phyloP scores from a whole-genome alignment of 306 rosid species.

The Cicer bijugum region DNA sequence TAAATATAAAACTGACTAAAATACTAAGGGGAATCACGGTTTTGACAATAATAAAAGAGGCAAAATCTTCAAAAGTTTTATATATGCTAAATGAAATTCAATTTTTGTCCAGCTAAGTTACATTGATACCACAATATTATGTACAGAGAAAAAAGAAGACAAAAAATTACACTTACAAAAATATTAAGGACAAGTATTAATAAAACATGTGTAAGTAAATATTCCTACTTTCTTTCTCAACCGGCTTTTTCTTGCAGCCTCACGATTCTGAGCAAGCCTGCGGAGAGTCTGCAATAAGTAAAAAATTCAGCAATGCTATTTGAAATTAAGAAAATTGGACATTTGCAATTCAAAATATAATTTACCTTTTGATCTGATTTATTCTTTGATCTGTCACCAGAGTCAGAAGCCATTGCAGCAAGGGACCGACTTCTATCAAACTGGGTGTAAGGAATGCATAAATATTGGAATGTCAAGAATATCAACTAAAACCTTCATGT shows the following conservation, averaged over 20 bases:
- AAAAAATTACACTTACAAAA: not conserved
- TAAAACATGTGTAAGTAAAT: not conserved
- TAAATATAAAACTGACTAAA: too few relatives aligned
- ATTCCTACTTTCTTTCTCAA: constrained; percentile 76
- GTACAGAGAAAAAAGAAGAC: constrained; percentile 6
- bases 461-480: constrained; percentile 39
- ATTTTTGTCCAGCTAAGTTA: not conserved
- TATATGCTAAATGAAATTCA: constrained; percentile 8
- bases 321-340: not conserved
- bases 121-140: not conserved
- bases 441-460: constrained; percentile 50
- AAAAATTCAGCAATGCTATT: constrained; percentile 24
- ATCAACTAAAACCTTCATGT: not conserved
- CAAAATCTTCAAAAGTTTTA: not conserved
- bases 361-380: constrained; percentile 86
- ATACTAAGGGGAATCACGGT: too few relatives aligned
- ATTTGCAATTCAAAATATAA: constrained; percentile 18
- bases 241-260: constrained; percentile 92
- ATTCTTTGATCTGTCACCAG: constrained; percentile 86
- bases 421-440: constrained; percentile 64
- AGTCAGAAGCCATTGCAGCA: constrained; percentile 63
- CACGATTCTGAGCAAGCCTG: constrained; percentile 90
- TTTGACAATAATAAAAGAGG: not conserved
- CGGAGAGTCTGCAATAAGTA: constrained; percentile 70
- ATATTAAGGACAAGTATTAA: not conserved